A percentile compares a stretch with the other conserved stretches of the same genome.
Evolutionary conservation across 768 basidiomycete species (phyloP).

Genomic region (Coprinopsis strossmayeri): DNA sequence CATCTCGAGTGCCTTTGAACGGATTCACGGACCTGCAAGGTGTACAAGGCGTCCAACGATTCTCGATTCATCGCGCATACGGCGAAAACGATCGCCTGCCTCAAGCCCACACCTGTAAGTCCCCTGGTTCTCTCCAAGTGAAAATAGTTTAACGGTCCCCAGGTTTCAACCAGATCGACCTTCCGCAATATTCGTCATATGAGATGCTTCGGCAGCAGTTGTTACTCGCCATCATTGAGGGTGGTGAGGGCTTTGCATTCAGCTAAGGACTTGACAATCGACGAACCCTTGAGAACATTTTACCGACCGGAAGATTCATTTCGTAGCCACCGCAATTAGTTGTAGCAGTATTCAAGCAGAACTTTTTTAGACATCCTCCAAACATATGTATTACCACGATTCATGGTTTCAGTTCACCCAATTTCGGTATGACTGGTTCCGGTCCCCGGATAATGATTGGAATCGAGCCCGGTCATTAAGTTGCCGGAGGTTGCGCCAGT

Average conservation of each 20-base stretch:
- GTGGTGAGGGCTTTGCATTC: slow-evolving; percentile 94
- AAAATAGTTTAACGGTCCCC: slow-evolving; percentile 10
- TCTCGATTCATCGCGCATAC: slow-evolving; percentile 94
- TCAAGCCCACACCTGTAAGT: slow-evolving; percentile 85
- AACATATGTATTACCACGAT: slow-evolving; percentile 5
- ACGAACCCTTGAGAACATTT: neutral
- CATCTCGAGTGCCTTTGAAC: slow-evolving; percentile 87
- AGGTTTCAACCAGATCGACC: slow-evolving; percentile 94
- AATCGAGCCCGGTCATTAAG: neutral
- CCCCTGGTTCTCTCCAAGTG: slow-evolving; percentile 8
- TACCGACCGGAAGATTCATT: too few relatives aligned
- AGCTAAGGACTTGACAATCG: too few relatives aligned
- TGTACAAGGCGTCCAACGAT: slow-evolving; percentile 88
- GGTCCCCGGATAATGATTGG: neutral
- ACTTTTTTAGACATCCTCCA: neutral
- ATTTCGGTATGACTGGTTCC: neutral
- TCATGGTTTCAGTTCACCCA: neutral
- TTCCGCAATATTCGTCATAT: slow-evolving; percentile 93
- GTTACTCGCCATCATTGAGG: slow-evolving; percentile 90
- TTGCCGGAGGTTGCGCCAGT: neutral
- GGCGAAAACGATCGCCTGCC: slow-evolving; percentile 79
- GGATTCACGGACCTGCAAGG: slow-evolving; percentile 96
- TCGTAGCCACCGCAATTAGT: too few relatives aligned
- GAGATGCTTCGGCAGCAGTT: slow-evolving; percentile 93
- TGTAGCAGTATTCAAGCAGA: neutral